Base-by-base conservation (phyloP, 192 early-diverging fungal genomes). In the Funneliformis mosseae region DNA sequence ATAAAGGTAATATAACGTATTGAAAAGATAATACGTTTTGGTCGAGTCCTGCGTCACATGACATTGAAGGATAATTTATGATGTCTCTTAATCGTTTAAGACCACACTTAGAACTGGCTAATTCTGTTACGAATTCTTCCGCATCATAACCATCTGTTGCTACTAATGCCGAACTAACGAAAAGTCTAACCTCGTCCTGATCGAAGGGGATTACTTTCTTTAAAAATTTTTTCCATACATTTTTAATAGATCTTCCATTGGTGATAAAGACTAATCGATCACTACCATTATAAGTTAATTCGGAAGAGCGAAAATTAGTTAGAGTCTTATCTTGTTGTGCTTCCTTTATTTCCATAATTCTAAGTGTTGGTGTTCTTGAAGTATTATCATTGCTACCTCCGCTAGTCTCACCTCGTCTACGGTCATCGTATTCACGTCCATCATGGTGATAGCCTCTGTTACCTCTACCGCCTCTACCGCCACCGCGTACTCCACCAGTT, bases 11-110 rank as follows among this genome's bases (percentile, higher is more conserved):
- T 33, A 33, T 33, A 33, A 33, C 33, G 33, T 33, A 33, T 33
- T 87, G 86, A 46, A 85, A 85, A 10, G 86, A 85, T 1, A 82
- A 18, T 2, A 70, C 4, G 6, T 43, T 14, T 10, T 21, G 27
- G 2, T 46, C 14, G 14, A 67, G 28, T 1, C 69, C 84, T 16
- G 72, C 83, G 69, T 84, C 81, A 23, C 79, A 64, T 23, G 63
- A 66, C 79, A 87, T 83, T 33, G 33, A 33, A 4, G 60, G 64
- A 50, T 25, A 80, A 39, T 60, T 8, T 42, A 85, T 46, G 0
- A 87, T 83, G 0, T 84, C 83, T 25, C 55, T 79, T 14, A 85
- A 68, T 14, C 81, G 72, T 2, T 45, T 33, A 33, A 33, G 33
- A 14, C 73, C 11, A 1, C 86, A 84, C 0, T 60, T 21, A 8